Base-by-base conservation (phyloP, 1,139 yeast species). In the Petasospora fabianii region DNA sequence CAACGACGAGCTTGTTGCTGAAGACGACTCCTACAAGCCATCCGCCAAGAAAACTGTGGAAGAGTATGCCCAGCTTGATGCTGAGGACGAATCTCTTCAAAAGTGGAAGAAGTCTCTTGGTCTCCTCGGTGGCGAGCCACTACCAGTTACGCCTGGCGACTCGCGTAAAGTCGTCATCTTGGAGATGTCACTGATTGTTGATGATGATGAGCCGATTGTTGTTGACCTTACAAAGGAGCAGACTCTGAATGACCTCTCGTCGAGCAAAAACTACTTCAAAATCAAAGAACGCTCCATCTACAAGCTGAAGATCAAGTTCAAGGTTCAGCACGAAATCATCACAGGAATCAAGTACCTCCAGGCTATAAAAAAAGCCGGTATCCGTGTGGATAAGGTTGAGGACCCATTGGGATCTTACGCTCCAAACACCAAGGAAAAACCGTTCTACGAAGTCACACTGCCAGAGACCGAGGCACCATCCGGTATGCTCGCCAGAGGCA, bases 61-160 rank as follows among this genome's bases (percentile, higher is more conserved):
- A 36, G 96, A 88, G 60, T 88, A 88, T 63, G 77, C 84, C 46
- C 75, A 80, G 46, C 64, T 88, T 51, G 97, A 88, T 59, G 94
- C 94, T 7, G 86, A 87, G 53, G 97, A 88, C 59, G 96, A 86
- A 62, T 83, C 95, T 30, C 70, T 90, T 51, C 86, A 84, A 49
- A 86, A 85, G 61, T 90, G 97, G 97, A 90, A 90, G 64, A 87
- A 82, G 42, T 84, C 95, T 2, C 69, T 90, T 30, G 97, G 97
- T 1, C 69, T 88, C 46, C 59, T 78, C 27, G 64, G 69, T 19
- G 70, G 77, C 6, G 76, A 80, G 27, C 58, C 68, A 7, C 68
- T 81, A 44, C 87, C 92, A 1, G 77, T 82, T 27, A 95, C 84
- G 55, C 84, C 90, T 1, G 77, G 80, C 27, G 96, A 88, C 59